Percentiles rank a stretch among this genome's conserved stretches.
phyloP scores from a whole-genome alignment of 768 basidiomycete genomes.

The Amanita rimosa region DNA sequence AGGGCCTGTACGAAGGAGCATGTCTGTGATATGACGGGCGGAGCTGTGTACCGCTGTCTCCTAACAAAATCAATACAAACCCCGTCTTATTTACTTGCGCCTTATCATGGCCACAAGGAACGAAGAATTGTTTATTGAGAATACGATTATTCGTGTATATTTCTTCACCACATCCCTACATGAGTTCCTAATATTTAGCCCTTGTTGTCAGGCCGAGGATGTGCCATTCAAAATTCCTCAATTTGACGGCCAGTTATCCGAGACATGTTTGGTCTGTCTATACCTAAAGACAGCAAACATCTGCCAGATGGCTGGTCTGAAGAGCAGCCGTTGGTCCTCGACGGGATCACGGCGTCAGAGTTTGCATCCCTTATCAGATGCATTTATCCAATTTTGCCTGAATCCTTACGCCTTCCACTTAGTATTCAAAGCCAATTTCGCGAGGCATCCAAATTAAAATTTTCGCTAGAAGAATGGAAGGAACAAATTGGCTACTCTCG shows the following conservation, averaged over 20 bases:
- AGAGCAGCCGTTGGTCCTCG: neutral
- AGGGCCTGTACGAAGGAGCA: too few relatives aligned
- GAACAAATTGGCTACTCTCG: conserved; percentile 24
- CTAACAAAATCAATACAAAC: too few relatives aligned
- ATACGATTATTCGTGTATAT: neutral
- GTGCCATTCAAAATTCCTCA: conserved; percentile 2
- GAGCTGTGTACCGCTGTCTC: too few relatives aligned
- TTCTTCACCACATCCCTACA: neutral
- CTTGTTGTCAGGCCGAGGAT: conserved; percentile 1
- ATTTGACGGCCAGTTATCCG: neutral
- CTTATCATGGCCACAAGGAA: neutral
- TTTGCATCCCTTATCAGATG: conserved; percentile 9
- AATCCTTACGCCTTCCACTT: neutral
- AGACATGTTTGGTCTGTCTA: neutral
- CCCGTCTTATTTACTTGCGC: too few relatives aligned
- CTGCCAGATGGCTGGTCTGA: conserved; percentile 5
- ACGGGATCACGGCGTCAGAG: neutral
- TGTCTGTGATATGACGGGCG: too few relatives aligned
- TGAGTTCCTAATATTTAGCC: neutral
- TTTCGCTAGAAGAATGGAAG: conserved; percentile 20
- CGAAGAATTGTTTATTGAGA: neutral
- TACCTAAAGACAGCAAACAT: neutral
- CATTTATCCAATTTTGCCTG: conserved; percentile 9
- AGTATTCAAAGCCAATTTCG: neutral
- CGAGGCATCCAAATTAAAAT: neutral